Percentiles rank a stretch among this genome's conserved stretches.
Evolutionary conservation across 129 eudicot species (phyloP).

Genomic region (Daucus carota): DNA sequence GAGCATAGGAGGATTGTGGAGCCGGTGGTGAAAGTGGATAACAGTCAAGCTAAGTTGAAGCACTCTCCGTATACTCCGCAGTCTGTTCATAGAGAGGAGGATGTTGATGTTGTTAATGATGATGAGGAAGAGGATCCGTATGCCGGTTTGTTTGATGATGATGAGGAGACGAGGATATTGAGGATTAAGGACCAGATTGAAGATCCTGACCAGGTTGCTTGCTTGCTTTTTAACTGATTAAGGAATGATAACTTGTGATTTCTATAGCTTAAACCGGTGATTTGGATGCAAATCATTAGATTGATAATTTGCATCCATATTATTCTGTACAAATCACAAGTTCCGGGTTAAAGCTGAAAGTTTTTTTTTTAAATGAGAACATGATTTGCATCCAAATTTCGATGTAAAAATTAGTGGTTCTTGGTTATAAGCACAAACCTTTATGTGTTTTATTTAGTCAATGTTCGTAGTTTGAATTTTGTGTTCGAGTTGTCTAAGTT

Average conservation of each 20-base stretch:
- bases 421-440: no score
- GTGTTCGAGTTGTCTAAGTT: background rate
- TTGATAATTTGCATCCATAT: background rate
- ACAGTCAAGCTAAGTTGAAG: slow-evolving; percentile 18
- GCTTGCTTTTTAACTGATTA: no score
- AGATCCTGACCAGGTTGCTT: slow-evolving; percentile 70
- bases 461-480: background rate
- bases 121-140: slow-evolving; percentile 47
- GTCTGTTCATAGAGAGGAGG: slow-evolving; percentile 29
- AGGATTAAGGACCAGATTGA: slow-evolving; percentile 71
- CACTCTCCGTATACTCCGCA: slow-evolving; percentile 39
- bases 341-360: background rate
- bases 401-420: no score
- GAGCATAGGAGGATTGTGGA: background rate
- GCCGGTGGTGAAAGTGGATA: slow-evolving; percentile 6
- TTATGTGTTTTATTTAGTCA: no score
- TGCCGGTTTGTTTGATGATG: slow-evolving; percentile 69
- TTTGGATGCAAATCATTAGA: background rate
- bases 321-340: background rate
- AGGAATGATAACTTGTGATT: background rate
- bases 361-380: no score
- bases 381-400: no score
- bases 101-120: slow-evolving; percentile 22
- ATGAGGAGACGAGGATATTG: slow-evolving; percentile 51
- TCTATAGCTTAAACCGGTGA: background rate